A percentile compares a stretch with the other conserved stretches of the same genome.
Conservation (phyloP, 2,329 filamentous ascomycete species). For the Sporothrix humicola region DNA sequence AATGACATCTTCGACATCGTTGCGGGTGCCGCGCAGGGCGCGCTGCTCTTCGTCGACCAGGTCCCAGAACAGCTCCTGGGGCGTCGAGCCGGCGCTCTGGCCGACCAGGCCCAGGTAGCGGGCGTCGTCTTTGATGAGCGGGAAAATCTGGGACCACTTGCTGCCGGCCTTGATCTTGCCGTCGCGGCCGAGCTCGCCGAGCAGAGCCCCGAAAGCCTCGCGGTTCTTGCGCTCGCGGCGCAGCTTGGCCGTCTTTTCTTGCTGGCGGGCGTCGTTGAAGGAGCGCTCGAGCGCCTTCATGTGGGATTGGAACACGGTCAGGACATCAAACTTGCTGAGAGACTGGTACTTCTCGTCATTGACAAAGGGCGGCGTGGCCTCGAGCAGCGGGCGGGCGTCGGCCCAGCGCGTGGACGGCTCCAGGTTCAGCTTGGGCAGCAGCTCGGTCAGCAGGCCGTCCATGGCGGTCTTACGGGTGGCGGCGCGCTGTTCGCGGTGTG, state of each 20-base stretch:
- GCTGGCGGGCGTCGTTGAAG: constrained; percentile 89
- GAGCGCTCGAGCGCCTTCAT: constrained; percentile 89
- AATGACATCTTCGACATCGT: constrained; percentile 84
- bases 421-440: constrained; percentile 79
- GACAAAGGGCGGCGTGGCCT: constrained; percentile 77
- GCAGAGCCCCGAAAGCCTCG: constrained; percentile 76
- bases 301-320: constrained; percentile 92
- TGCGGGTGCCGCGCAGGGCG: constrained; percentile 77
- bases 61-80: constrained; percentile 95
- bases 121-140: constrained; percentile 76
- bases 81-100: constrained; percentile 75
- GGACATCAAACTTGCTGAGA: constrained; percentile 85
- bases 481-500: constrained; percentile 76
- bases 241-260: constrained; percentile 79
- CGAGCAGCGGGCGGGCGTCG: constrained; percentile 82
- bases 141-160: constrained; percentile 85
- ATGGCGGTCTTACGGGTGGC: constrained; percentile 78
- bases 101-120: constrained; percentile 85
- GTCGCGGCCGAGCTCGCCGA: constrained; percentile 73
- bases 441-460: constrained; percentile 73
- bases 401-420: constrained; percentile 96
- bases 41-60: constrained; percentile 91
- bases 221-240: constrained; percentile 85
- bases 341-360: constrained; percentile 74
- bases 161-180: constrained; percentile 87